Base-by-base conservation (phyloP, 305 asterid species). In the Andrographis paniculata region DNA sequence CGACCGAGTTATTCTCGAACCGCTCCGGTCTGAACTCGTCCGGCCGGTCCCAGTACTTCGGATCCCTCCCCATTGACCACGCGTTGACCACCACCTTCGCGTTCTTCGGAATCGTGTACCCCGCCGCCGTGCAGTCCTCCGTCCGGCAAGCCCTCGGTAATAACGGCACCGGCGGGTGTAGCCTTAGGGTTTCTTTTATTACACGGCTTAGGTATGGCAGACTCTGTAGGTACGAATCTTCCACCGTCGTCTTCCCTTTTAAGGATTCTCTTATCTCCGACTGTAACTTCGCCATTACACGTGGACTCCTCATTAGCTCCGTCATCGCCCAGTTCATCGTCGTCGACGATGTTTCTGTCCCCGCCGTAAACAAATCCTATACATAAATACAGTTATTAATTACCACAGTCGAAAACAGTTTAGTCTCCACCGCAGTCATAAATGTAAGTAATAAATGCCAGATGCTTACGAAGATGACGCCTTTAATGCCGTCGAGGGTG, bases 31-130 rank as follows among this genome's bases (percentile, higher is more conserved):
- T 12, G 14, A 58, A 58, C 22, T 9, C 18, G 9, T 58, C 56
- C 13, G 56, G 63, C 2, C 37, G 17, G 35, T 20, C 4, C 63
- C 59, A 59, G 18, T 44, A 59, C 16, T 35, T 28, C 9, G 59
- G 65, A 20, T 59, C 47, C 52, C 53, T 35, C 37, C 58, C 53
- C 42, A 59, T 31, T 17, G 52, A 27, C 53, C 65, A 59, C 0
- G 35, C 17, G 17, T 59, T 59, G 13, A 23, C 6, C 58, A 44
- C 9, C 40, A 44, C 65, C n/a, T 43, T 42, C 11, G 46, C 31
- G 22, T 42, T 59, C 14, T 33, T 20, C 22, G 64, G 64, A 19
- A 59, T 51, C 16, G 58, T 4, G 17, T 59, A 51, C 1, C 64
- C 64, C 19, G 22, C 13, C 14, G 35, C 33, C 35, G 2, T 11